Evolutionary conservation across 108 stramenopile species (phyloP).

Genomic region (Asterionellopsis glacialis): DNA sequence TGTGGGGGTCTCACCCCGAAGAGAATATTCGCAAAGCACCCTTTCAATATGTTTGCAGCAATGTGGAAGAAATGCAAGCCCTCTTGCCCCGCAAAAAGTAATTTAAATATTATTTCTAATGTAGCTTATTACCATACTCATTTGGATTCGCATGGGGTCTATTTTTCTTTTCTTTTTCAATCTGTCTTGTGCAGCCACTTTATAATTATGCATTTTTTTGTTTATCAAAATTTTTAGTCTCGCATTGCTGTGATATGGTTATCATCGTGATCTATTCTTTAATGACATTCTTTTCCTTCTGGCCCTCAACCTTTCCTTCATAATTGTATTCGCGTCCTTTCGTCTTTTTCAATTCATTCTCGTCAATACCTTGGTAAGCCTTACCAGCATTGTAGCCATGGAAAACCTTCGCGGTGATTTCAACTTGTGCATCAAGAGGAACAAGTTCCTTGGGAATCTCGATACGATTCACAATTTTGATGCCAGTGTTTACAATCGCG

Average conservation of each 20-base stretch:
- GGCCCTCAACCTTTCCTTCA: background rate
- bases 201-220: too few species aligned
- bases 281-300: too few species aligned
- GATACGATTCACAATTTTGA: constrained; percentile 96
- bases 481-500: constrained; percentile 94
- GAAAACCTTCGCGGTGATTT: constrained; percentile 98
- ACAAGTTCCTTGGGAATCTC: constrained; percentile 97
- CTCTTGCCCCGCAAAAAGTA: constrained; percentile 2
- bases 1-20: constrained; percentile 70
- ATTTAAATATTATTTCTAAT: too few species aligned
- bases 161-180: too few species aligned
- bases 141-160: too few species aligned
- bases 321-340: constrained; percentile 88
- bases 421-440: constrained; percentile 97
- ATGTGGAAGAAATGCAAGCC: constrained; percentile 45
- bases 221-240: too few species aligned
- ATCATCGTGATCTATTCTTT: too few species aligned
- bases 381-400: constrained; percentile 97
- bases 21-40: constrained; percentile 54
- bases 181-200: too few species aligned
- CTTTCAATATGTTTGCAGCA: constrained; percentile 42
- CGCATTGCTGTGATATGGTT: too few species aligned
- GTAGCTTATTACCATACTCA: too few species aligned
- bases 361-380: constrained; percentile 82
- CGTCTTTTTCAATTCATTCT: constrained; percentile 77